Evolutionary conservation across 2,329 filamentous ascomycete genomes (phyloP), one percentile per base, ranked within the genome.

Genomic region (Claviceps spartinae): DNA sequence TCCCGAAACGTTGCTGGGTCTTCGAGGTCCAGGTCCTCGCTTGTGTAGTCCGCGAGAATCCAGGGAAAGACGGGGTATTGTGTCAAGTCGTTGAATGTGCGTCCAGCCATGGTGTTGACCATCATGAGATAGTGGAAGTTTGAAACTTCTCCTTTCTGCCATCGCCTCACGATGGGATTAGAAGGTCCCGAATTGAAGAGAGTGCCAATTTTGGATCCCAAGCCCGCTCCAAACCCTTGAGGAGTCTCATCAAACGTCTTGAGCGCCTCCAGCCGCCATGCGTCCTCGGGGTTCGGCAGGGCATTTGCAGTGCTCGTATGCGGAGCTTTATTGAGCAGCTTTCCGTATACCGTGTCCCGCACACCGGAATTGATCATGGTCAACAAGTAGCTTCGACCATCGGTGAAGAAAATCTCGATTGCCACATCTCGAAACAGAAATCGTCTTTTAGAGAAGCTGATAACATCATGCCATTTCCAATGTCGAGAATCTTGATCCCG

Each of bases 121-220:
- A 96, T 82, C 91, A 98, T 98, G 38, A 98, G 78, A 63, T 98
- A 98, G 67, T 97, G 89, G 61, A 98, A 98, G 66, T 98, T 98
- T 14, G 91, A 97, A 48, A 97, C 88, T 62, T 98, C 93, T 13
- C 94, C 93, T 63, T 83, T 85, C 54, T 93, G 79, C 93, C 93
- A 98, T 65, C 83, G 85, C 57, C 85, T 84, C 61, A 93, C 95
- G 8, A 88, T 83, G 9, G 90, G 87, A 58, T 89, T 90, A 66
- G 85, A 86, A 0, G 86, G 79, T 0, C 82, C 83, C 22, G 88
- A 80, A 57, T 89, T 88, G 72, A 98, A 97, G 13, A 96, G 87
- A 57, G 83, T 95, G 22, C 88, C 89, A 60, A 97, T 90, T 61
- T 91, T 91, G 7, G 87, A 89, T 0, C 91, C 88, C 40, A 98